Percentiles rank a stretch among this genome's conserved stretches.
These are phyloP conservation scores for Candida smagusa DNA, from an alignment of 1,139 yeast species.

Conservation along the genomic window DNA sequence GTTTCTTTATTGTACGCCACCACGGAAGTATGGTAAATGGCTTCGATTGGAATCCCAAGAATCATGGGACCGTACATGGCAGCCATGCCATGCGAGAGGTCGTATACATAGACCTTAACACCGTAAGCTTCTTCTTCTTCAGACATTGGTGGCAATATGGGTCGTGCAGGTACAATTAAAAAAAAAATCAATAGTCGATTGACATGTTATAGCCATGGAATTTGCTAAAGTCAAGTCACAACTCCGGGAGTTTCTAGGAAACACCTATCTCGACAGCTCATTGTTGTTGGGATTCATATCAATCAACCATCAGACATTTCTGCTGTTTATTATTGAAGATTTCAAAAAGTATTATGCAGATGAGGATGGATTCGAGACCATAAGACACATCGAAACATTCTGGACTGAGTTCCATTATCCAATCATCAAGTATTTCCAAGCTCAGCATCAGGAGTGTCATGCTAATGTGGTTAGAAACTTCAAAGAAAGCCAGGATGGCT, in stretches of 20 bases:
- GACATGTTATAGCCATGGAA: slow-evolving; percentile 4
- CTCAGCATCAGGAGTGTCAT: slow-evolving; percentile 33
- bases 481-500: slow-evolving; percentile 19
- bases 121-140: slow-evolving; percentile 12
- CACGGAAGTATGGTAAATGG: slow-evolving; percentile 66
- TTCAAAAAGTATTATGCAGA: slow-evolving; percentile 23
- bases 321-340: slow-evolving; percentile 34
- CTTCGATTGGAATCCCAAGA: slow-evolving; percentile 50
- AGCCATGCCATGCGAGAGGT: slow-evolving; percentile 51
- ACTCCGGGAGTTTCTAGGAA: slow-evolving; percentile 26
- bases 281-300: slow-evolving; percentile 43
- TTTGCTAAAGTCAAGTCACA: slow-evolving; percentile 19
- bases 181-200: not conserved
- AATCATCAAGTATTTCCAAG: slow-evolving; percentile 51
- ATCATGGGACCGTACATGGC: slow-evolving; percentile 41
- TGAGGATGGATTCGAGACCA: slow-evolving; percentile 27
- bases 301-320: slow-evolving; percentile 42
- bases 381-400: slow-evolving; percentile 39
- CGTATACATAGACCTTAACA: slow-evolving; percentile 64
- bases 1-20: slow-evolving; percentile 55
- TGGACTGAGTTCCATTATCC: slow-evolving; percentile 69
- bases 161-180: not conserved
- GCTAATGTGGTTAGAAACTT: slow-evolving; percentile 11
- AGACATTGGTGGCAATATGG: no score
- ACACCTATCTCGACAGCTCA: slow-evolving; percentile 40